A percentile compares a stretch with the other conserved stretches of the same genome.
phyloP scores from a whole-genome alignment of 768 basidiomycete species.

The Termitomyces sp. region DNA sequence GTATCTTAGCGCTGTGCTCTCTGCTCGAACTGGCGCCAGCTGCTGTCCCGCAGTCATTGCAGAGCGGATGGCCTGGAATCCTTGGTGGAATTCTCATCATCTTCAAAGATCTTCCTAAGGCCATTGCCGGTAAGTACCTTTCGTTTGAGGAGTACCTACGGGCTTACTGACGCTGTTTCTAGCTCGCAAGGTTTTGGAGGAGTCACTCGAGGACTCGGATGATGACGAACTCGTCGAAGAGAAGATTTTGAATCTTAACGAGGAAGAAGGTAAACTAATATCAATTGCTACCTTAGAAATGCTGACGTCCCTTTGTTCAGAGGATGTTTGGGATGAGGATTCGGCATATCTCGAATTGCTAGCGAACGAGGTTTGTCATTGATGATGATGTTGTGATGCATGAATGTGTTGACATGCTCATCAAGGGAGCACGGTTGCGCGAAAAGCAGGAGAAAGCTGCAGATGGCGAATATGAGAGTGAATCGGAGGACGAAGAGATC shows the following conservation, averaged over 20 bases:
- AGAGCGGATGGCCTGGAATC: conserved; percentile 74
- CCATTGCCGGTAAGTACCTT: conserved; percentile 56
- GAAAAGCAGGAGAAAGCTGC: conserved; percentile 53
- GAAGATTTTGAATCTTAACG: conserved; percentile 56
- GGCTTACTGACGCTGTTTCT: neutral
- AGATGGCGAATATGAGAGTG: conserved; percentile 45
- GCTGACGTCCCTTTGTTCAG: conserved; percentile 28
- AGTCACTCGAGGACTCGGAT: conserved; percentile 35
- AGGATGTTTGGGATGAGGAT: conserved; percentile 90
- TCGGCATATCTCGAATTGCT: conserved; percentile 86
- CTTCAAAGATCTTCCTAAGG: conserved; percentile 76
- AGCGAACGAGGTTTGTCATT: conserved; percentile 63
- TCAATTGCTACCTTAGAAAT: neutral
- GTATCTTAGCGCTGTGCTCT: conserved; percentile 70
- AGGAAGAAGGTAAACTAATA: conserved; percentile 53
- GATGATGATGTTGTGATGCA: neutral
- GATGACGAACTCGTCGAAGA: conserved; percentile 51
- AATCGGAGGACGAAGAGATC: conserved; percentile 57
- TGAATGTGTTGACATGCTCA: neutral
- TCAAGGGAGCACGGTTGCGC: conserved; percentile 70
- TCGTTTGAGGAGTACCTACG: neutral
- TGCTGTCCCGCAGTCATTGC: conserved; percentile 53
- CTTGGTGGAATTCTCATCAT: conserved; percentile 67
- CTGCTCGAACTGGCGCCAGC: conserved; percentile 67
- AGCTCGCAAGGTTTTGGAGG: conserved; percentile 66